Base-by-base conservation (phyloP, 306 rosid species). In the Ammopiptanthus mongolicus region DNA sequence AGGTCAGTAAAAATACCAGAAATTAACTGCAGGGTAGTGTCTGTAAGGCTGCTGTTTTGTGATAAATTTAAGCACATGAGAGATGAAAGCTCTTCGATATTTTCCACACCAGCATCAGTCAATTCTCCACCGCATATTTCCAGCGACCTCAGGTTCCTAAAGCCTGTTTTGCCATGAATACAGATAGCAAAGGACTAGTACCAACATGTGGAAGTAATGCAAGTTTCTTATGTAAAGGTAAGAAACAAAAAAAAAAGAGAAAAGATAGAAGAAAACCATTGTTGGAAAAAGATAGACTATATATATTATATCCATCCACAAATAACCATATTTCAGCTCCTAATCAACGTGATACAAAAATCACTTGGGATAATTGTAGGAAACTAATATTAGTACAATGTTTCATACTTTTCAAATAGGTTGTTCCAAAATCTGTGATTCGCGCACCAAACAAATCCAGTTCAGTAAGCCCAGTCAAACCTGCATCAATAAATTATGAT, bases 111-210 rank as follows among this genome's bases (percentile, higher is more conserved):
- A 48, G 90, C 87, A 88, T 94, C 98, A 10, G 98, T 94, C 85
- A 94, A 73, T 78, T 93, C 91, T 68, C 98, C 98, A 11, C 98
- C 88, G 46, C 98, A 94, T 80, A 91, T 88, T 90, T 94, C 98
- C 65, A 94, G 88, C 71, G 96, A 91, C 84, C 83, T 91, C 72
- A 94, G 87, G 73, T 87, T 87, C 85, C 91, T 94, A 25, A 94
- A 90, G 77, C 88, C 98, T 94, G 89, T 48, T 79, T 52, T 72
- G 75, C 14, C 19, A 33, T 18, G 50, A 36, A 82, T 37, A 64
- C 12, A 33, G 51, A 21, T 25, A 13, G 6, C 47, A 60, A n/a
- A n/a, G n/a, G n/a, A n/a, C n/a, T n/a, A n/a, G n/a, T n/a, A n/a
- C n/a, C n/a, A n/a, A n/a, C n/a, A n/a, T n/a, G n/a, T n/a, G n/a